Evolutionary conservation across 352 stramenopile genomes (phyloP), one percentile per base, ranked within the genome.

Genomic region (Pythium aphanidermatum): DNA sequence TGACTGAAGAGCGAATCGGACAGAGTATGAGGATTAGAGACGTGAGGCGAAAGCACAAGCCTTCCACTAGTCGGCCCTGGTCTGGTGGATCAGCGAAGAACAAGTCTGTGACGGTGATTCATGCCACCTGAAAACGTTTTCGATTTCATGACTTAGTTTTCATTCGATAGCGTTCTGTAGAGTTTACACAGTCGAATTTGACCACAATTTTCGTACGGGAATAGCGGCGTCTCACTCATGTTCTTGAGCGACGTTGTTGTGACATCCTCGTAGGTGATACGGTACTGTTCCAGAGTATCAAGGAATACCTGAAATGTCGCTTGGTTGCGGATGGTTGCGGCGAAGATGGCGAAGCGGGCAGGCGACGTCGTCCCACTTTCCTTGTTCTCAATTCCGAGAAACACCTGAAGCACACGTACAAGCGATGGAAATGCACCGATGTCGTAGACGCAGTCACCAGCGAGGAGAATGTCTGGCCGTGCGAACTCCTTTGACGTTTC

Each of bases 361-460:
- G 40, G 30, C 5, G 46, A 19, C n/a, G n/a, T n/a, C n/a, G n/a
- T n/a, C n/a, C n/a, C n/a, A 0, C 21, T 34, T 46, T 55, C 13
- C 0, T 34, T 20, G 4, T 40, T 21, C 10, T 55, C 35, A 17
- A 13, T 20, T 12, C 46, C 65, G 7, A 92, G 60, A 34, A 92
- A 92, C 2, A 34, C 37, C 21, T 82, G 60, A 2, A 89, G 53
- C 14, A 85, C 72, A 13, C 65, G 64, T 49, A 86, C 72, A 5
- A 92, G 27, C 0, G 52, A 53, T 6, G 80, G 80, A 35, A 92
- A 89, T 12, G 39, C 55, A 0, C 19, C 63, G 10, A 92, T 63
- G 45, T 92, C 80, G 44, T 92, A 92, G 20, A 70, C 76, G 37
- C 80, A 92, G 51, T 92, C 80, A 27, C 74, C 80, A 12, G 80